Conservation (phyloP, 352 stramenopile species). For the Globisporangium polare region DNA sequence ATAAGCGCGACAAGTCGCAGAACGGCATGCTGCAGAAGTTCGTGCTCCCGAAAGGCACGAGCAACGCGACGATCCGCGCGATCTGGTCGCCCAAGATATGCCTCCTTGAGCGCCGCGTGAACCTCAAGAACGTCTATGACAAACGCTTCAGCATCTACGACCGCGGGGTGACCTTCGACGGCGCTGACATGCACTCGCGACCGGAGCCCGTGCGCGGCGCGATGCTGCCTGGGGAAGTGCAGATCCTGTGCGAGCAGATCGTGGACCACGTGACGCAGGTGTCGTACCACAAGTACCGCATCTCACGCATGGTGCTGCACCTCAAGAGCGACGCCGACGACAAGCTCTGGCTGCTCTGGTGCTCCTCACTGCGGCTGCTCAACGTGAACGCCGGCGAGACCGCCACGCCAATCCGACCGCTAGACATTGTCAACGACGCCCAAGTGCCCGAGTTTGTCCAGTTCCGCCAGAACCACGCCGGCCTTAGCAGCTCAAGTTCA, state of each 20-base stretch:
- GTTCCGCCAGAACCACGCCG: conserved; percentile 10
- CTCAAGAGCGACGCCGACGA: conserved; percentile 94
- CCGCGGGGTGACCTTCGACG: conserved; percentile 93
- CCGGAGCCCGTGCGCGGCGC: conserved; percentile 87
- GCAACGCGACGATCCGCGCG: conserved; percentile 87
- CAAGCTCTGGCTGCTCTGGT: conserved; percentile 94
- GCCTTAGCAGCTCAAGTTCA: not conserved
- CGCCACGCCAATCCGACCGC: conserved; percentile 24
- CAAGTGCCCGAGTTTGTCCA: conserved; percentile 56
- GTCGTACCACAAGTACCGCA: conserved; percentile 88
- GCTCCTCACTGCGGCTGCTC: conserved; percentile 86
- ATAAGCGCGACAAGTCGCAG: conserved; percentile 84
- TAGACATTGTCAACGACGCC: conserved; percentile 66
- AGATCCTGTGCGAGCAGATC: conserved; percentile 90
- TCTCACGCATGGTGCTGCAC: conserved; percentile 93
- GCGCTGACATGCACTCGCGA: conserved; percentile 85
- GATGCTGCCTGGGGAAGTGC: conserved; percentile 87
- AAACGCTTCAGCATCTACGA: conserved; percentile 92
- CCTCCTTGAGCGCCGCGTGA: conserved; percentile 90
- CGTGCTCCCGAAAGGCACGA: conserved; percentile 89
- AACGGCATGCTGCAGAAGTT: conserved; percentile 95
- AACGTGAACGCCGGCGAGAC: conserved; percentile 19
- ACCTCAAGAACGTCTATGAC: conserved; percentile 89
- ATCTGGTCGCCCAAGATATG: conserved; percentile 96
- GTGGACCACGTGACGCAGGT: conserved; percentile 92